A percentile compares a stretch with the other conserved stretches of the same genome.
These are phyloP conservation scores for Russula virescens DNA, from an alignment of 768 basidiomycete genomes.

Conservation along the genomic window DNA sequence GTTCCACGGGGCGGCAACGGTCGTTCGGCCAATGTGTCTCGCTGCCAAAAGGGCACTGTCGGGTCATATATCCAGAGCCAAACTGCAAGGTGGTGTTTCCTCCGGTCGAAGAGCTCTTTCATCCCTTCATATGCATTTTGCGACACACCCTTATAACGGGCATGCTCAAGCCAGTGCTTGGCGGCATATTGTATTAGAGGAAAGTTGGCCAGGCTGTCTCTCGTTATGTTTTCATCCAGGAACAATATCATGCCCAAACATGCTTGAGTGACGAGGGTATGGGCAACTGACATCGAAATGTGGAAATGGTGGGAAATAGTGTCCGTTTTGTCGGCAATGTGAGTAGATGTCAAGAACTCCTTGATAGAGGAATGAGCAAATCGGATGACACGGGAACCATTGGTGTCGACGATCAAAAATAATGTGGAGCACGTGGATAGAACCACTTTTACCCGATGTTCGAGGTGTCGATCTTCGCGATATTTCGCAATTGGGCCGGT, in stretches of 20 bases:
- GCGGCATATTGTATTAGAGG: neutral
- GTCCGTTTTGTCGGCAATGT: neutral
- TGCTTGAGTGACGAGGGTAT: neutral
- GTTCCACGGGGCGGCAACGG: neutral
- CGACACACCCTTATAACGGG: neutral
- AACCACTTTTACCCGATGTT: neutral
- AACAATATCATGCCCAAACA: neutral
- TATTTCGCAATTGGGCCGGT: neutral
- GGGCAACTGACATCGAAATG: neutral
- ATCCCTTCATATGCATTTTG: neutral
- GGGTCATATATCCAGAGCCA: conserved; percentile 1
- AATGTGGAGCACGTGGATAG: neutral
- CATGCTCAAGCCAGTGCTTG: neutral
- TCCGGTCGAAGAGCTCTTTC: neutral
- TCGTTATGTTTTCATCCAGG: neutral
- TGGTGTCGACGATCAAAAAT: neutral
- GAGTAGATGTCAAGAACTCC: neutral
- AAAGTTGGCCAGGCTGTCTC: neutral
- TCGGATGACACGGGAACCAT: neutral
- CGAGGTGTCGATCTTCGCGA: neutral
- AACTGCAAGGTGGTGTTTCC: neutral
- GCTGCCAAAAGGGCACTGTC: too few relatives aligned
- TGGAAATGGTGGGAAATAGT: neutral
- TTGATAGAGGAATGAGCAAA: neutral
- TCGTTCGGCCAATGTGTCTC: rapidly evolving